Base-by-base conservation (phyloP, 2,329 filamentous ascomycete species). In the Anisogramma anomala region DNA sequence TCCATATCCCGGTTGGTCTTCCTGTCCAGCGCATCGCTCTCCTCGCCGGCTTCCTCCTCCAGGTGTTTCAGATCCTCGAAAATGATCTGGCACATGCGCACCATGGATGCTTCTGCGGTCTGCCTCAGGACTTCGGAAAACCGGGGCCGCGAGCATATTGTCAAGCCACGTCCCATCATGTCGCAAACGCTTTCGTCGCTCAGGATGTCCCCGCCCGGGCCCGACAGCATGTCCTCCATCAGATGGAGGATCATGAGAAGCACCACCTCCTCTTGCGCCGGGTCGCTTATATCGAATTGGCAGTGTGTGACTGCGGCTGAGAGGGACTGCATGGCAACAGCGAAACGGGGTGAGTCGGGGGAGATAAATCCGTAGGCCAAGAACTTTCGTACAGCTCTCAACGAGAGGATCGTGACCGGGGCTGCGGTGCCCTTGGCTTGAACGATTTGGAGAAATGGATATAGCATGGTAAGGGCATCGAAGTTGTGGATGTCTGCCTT, bases 71-170 rank as follows among this genome's bases (percentile, higher is more conserved):
- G 66, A 46, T 93, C 80, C 60, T 88, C 84, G 58, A 98, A 98
- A 53, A 98, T 94, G 50, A 94, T 87, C 63, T 98, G 91, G 57
- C 91, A 96, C 91, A 98, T 98, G 51, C 86, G 85, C 33, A 96
- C 85, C 88, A 98, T 95, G 41, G 87, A 82, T 55, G 94, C 91
- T 62, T 98, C 91, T 2, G 91, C 91, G 15, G 88, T 94, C 49
- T 88, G 75, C 49, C 89, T 78, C 41, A 98, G 67, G 3, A 96
- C 79, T 53, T 95, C 88, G 8, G 88, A 95, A 47, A 96, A 79
- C 41, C 89, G 78, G 41, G 84, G 77, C 56, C 96, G 88, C 49
- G 89, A 98, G 67, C 91, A 98, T 68, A 98, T 96, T 56, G 87
- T 94, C 50, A 98, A 64, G 1, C 89, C 91, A 2, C 87, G 89